These are phyloP conservation scores for Cadophora sp. DNA, from an alignment of 2,329 filamentous ascomycete species.

Conservation along the genomic window DNA sequence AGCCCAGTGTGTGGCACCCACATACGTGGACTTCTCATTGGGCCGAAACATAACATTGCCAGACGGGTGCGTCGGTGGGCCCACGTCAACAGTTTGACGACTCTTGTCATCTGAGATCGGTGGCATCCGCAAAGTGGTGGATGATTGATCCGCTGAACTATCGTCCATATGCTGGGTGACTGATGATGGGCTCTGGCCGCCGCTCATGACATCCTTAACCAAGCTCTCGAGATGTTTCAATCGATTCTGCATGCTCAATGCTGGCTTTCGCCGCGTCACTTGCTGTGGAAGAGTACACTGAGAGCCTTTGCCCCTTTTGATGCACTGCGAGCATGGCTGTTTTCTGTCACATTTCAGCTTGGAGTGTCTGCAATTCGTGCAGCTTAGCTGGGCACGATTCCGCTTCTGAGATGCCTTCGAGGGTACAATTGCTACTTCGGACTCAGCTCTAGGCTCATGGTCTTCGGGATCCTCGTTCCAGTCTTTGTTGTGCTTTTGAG, in stretches of 20 bases:
- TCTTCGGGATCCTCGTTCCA: neutral
- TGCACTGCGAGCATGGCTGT: slow-evolving; percentile 59
- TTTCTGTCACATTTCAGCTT: slow-evolving; percentile 59
- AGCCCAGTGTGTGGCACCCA: slow-evolving; percentile 66
- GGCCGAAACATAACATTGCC: slow-evolving; percentile 55
- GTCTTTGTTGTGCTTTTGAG: too few relatives aligned
- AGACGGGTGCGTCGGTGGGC: neutral
- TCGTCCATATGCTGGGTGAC: neutral
- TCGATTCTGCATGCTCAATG: slow-evolving; percentile 59
- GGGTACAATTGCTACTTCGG: neutral
- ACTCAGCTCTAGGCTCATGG: neutral
- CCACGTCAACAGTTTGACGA: neutral
- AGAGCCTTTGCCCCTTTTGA: slow-evolving; percentile 55
- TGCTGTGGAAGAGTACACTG: slow-evolving; percentile 58
- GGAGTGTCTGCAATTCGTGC: slow-evolving; percentile 34
- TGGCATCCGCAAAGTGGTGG: neutral
- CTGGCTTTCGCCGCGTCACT: slow-evolving; percentile 49
- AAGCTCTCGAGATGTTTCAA: slow-evolving; percentile 63
- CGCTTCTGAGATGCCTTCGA: slow-evolving; percentile 26
- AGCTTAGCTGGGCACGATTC: slow-evolving; percentile 33
- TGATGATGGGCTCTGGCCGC: slow-evolving; percentile 22
- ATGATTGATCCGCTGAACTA: neutral
- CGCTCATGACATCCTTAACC: slow-evolving; percentile 60
- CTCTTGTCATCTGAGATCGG: neutral
- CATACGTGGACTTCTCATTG: slow-evolving; percentile 54